Evolutionary conservation across 179 eudicot species (phyloP).

Genomic region (Beta corolliflora): DNA sequence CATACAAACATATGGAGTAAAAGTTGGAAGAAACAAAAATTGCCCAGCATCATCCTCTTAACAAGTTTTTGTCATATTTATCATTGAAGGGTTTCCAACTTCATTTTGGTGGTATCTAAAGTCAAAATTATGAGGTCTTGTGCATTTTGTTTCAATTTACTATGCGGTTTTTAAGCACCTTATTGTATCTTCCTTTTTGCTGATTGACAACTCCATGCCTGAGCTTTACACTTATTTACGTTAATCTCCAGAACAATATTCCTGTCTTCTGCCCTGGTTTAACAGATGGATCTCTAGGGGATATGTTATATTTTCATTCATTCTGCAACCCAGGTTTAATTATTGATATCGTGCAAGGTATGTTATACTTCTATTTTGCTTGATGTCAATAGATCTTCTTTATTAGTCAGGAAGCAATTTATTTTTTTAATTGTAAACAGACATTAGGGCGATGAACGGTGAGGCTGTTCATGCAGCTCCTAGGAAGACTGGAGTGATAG

Average conservation of each 20-base stretch:
- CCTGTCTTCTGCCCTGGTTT: constrained; percentile 87
- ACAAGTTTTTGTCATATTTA: not conserved
- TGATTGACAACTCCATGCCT: not conserved
- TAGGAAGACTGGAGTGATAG: constrained; percentile 88
- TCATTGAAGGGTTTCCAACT: not conserved
- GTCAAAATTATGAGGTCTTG: not conserved
- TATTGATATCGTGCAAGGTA: constrained; percentile 79
- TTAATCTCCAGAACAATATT: constrained; percentile 62
- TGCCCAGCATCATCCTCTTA: too few species aligned
- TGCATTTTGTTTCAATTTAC: not conserved
- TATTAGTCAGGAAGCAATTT: not conserved
- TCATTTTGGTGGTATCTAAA: not conserved
- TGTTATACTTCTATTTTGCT: not conserved
- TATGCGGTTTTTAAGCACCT: not conserved
- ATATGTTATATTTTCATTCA: constrained; percentile 91
- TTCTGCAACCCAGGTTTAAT: constrained; percentile 73
- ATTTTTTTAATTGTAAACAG: constrained; percentile 38
- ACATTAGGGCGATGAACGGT: constrained; percentile 78
- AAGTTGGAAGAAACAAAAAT: not conserved
- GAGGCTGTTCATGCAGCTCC: constrained; percentile 89
- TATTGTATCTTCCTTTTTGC: not conserved
- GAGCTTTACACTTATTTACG: not conserved
- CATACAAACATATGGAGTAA: not conserved
- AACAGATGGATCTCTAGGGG: constrained; percentile 95
- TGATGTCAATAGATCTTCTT: not conserved